phyloP scores from a whole-genome alignment of 2,329 filamentous ascomycete genomes.

The Hypoxylon sp. region DNA sequence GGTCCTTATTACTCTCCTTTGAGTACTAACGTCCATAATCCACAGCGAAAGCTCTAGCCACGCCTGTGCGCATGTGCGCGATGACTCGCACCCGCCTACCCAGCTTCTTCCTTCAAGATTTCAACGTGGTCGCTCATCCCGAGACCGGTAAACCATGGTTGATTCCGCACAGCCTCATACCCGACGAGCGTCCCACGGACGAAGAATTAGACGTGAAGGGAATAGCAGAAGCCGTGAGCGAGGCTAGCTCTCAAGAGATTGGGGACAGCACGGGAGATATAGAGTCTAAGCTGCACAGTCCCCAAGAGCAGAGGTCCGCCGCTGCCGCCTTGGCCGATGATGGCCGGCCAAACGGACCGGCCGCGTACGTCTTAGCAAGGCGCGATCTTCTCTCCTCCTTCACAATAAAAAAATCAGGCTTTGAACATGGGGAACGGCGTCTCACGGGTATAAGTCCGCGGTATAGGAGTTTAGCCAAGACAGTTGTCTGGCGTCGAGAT shows the following conservation, averaged over 20 bases:
- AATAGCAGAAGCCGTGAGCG: conserved; percentile 44
- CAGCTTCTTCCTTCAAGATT: conserved; percentile 73
- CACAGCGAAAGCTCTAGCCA: conserved; percentile 73
- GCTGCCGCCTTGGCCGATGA: conserved; percentile 1
- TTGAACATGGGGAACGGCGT: conserved; percentile 28
- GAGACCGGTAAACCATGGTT: conserved; percentile 68
- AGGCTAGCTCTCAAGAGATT: conserved; percentile 7
- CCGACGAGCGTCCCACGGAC: conserved; percentile 41
- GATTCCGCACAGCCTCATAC: conserved; percentile 64
- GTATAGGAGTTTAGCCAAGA: conserved; percentile 26
- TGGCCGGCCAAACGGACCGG: conserved; percentile 44
- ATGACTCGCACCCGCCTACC: conserved; percentile 68
- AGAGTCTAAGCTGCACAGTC: conserved; percentile 11
- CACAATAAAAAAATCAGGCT: conserved; percentile 21
- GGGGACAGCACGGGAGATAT: conserved; percentile 1
- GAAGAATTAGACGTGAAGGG: conserved; percentile 6
- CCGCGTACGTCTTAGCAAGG: conserved; percentile 54
- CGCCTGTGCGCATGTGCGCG: conserved; percentile 70
- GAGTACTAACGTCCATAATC: conserved; percentile 5
- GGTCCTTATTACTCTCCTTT: neutral
- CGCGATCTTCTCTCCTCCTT: conserved; percentile 54
- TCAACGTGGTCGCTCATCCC: conserved; percentile 71
- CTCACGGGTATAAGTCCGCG: conserved; percentile 34
- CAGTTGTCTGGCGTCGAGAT: conserved; percentile 66
- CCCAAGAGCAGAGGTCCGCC: conserved; percentile 22